Conservation (phyloP, 2,329 filamentous ascomycete species). For the Penicillium vulpinum region DNA sequence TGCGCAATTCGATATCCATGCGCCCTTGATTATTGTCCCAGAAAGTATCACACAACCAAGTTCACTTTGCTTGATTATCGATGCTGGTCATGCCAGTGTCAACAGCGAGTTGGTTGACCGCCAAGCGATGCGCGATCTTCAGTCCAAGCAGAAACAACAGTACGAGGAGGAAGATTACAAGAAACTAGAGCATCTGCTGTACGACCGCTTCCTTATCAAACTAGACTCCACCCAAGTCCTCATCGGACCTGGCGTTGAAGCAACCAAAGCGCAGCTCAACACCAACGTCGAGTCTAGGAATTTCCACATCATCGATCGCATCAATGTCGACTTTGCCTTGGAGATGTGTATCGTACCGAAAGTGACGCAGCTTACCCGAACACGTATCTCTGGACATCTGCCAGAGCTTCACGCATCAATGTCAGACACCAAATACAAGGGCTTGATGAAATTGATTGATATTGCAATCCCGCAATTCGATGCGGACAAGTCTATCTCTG, state of each 20-base stretch:
- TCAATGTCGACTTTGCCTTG: slow-evolving; percentile 96
- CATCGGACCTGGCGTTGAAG: slow-evolving; percentile 89
- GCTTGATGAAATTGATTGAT: slow-evolving; percentile 91
- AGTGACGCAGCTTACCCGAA: slow-evolving; percentile 85
- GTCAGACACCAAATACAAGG: slow-evolving; percentile 96
- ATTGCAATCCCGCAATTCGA: slow-evolving; percentile 87
- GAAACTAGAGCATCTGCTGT: slow-evolving; percentile 88
- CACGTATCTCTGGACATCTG: slow-evolving; percentile 86
- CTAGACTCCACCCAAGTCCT: slow-evolving; percentile 92
- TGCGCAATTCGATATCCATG: slow-evolving; percentile 90
- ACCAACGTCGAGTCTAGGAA: slow-evolving; percentile 67
- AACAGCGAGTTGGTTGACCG: slow-evolving; percentile 92
- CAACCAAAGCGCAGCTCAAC: slow-evolving; percentile 78
- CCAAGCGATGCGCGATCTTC: slow-evolving; percentile 82
- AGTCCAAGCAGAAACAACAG: slow-evolving; percentile 82
- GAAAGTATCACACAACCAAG: slow-evolving; percentile 81
- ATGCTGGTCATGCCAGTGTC: slow-evolving; percentile 93
- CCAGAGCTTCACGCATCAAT: slow-evolving; percentile 88
- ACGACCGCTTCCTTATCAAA: slow-evolving; percentile 93
- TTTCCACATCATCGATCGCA: slow-evolving; percentile 90
- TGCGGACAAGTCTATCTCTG: slow-evolving; percentile 44
- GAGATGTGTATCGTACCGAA: slow-evolving; percentile 97
- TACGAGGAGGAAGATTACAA: slow-evolving; percentile 89
- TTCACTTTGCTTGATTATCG: slow-evolving; percentile 86
- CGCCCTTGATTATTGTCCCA: slow-evolving; percentile 92